phyloP scores from a whole-genome alignment of 495 filamentous ascomycete species.

The Margaritispora aquatica region DNA sequence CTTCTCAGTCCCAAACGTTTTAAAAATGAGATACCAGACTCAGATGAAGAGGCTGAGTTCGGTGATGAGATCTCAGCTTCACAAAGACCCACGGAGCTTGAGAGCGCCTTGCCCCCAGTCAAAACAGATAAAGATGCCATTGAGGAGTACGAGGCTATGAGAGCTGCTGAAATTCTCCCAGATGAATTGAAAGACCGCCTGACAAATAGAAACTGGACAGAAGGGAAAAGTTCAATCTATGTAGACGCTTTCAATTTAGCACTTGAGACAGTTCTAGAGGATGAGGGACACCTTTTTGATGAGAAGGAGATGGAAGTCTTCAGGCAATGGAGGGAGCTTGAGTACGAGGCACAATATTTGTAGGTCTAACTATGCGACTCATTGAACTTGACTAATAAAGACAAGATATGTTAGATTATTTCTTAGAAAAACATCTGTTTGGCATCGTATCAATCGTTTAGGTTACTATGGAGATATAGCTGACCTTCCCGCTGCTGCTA shows the following conservation, averaged over 20 bases:
- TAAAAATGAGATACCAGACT: constrained; percentile 26
- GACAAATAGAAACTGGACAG: constrained; percentile 37
- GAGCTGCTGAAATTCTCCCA: constrained; percentile 32
- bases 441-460: constrained; percentile 78
- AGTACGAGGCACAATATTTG: constrained; percentile 81
- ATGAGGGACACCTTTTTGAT: constrained; percentile 84
- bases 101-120: constrained; percentile 66
- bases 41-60: constrained; percentile 29
- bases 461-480: constrained; percentile 79
- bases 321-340: constrained; percentile 61
- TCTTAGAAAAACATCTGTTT: constrained; percentile 86
- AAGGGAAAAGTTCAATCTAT: constrained; percentile 76
- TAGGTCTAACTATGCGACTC: constrained; percentile 5
- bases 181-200: constrained; percentile 25
- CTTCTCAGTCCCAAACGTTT: constrained; percentile 3
- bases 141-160: constrained; percentile 66
- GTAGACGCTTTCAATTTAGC: constrained; percentile 96
- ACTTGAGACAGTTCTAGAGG: constrained; percentile 81
- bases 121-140: constrained; percentile 65
- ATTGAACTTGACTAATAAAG: constrained; percentile 3
- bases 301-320: constrained; percentile 76
- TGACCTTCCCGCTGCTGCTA: constrained; percentile 59
- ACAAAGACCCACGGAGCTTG: constrained; percentile 60
- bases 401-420: constrained; percentile 85
- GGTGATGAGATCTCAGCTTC: constrained; percentile 25